Conservation (phyloP, 73 alveolate genomes). For the Paramecium caudatum region DNA sequence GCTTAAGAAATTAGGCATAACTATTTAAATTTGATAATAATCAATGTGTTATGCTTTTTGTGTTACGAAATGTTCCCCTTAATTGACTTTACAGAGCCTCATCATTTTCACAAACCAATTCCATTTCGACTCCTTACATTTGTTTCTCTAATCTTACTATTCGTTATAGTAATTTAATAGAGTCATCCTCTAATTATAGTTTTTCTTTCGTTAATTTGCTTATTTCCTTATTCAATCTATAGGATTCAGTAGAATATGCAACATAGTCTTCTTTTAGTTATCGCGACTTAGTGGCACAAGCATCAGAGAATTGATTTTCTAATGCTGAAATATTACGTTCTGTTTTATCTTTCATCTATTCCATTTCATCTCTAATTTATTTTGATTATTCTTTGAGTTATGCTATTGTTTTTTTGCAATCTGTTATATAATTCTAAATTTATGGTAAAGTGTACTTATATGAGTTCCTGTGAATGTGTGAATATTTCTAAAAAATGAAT, state of each 20-base stretch:
- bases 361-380: slow-evolving; percentile 33
- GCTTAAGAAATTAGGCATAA: slow-evolving; percentile 48
- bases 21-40: slow-evolving; percentile 31
- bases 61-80: slow-evolving; percentile 62
- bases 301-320: not conserved
- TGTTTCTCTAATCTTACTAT: slow-evolving; percentile 13
- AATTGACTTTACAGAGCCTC: slow-evolving; percentile 4
- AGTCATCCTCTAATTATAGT: slow-evolving; percentile 13
- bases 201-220: slow-evolving; percentile 64
- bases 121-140: slow-evolving; percentile 62
- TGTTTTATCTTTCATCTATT: slow-evolving; percentile 34
- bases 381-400: slow-evolving; percentile 41
- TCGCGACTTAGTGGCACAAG: not conserved
- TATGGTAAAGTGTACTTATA: not conserved
- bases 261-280: slow-evolving; percentile 58
- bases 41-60: slow-evolving; percentile 58
- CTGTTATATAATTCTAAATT: slow-evolving; percentile 32
- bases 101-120: slow-evolving; percentile 54
- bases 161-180: not conserved
- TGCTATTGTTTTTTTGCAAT: slow-evolving; percentile 13
- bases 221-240: slow-evolving; percentile 54
- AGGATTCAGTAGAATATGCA: slow-evolving; percentile 42
- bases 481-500: slow-evolving; percentile 56
- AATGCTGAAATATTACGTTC: not conserved
- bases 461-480: slow-evolving; percentile 47